Percentiles rank a stretch among this genome's conserved stretches.
These are phyloP conservation scores for Podospora didyma DNA, from an alignment of 495 filamentous ascomycete species.

Conservation along the genomic window DNA sequence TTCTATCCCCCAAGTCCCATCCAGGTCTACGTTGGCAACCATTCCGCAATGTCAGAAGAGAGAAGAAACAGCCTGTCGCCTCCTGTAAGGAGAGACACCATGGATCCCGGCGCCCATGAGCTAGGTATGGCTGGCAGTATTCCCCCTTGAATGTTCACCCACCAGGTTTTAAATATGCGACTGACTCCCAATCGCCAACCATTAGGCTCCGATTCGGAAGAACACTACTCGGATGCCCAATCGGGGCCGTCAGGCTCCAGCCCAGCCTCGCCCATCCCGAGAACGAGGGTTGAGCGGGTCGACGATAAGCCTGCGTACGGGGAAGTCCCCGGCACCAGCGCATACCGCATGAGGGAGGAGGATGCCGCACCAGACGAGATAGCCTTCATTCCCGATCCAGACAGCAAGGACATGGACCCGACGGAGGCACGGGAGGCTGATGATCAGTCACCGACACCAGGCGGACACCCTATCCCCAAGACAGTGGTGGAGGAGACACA, in stretches of 20 bases:
- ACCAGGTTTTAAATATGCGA: background rate
- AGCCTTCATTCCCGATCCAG: constrained; percentile 47
- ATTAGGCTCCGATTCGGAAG: constrained; percentile 71
- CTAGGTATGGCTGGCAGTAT: constrained; percentile 51
- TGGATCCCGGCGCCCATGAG: constrained; percentile 81
- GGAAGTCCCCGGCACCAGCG: constrained; percentile 80
- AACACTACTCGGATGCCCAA: constrained; percentile 88
- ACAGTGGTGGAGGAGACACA: constrained; percentile 47
- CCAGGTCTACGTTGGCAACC: constrained; percentile 1
- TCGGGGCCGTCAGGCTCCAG: constrained; percentile 57
- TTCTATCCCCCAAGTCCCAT: background rate
- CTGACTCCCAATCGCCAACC: constrained; percentile 12
- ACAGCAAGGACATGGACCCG: constrained; percentile 19
- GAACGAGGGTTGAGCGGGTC: constrained; percentile 78
- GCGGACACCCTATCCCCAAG: constrained; percentile 43
- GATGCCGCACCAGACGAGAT: constrained; percentile 82
- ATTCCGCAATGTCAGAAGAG: constrained; percentile 20
- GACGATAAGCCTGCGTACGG: constrained; percentile 65
- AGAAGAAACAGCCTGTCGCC: constrained; percentile 54
- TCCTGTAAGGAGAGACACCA: constrained; percentile 58
- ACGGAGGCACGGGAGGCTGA: constrained; percentile 10
- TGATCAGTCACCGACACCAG: constrained; percentile 32
- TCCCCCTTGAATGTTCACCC: background rate
- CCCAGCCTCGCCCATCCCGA: constrained; percentile 65
- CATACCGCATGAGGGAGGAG: constrained; percentile 66